phyloP scores from a whole-genome alignment of 2,329 filamentous ascomycete genomes.

The Blastomyces gilchristii region DNA sequence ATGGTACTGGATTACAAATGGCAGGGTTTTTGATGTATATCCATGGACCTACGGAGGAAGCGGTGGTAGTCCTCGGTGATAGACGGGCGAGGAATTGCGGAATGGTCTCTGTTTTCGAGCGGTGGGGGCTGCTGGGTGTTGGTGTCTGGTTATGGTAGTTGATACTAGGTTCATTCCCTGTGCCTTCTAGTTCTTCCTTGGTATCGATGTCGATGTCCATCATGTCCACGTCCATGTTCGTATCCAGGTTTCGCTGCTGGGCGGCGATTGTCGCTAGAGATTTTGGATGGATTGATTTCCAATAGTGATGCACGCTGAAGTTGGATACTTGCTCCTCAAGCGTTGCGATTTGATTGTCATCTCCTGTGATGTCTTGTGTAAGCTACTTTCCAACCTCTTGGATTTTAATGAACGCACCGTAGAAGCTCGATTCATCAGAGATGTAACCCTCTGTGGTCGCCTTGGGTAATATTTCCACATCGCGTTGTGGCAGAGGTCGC shows the following conservation, averaged over 20 bases:
- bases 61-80: slow-evolving; percentile 53
- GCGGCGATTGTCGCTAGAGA: slow-evolving; percentile 29
- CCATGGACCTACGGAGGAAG: slow-evolving; percentile 47
- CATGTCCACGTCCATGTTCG: not conserved
- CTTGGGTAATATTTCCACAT: not conserved
- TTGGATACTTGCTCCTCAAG: slow-evolving; percentile 43
- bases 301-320: slow-evolving; percentile 46
- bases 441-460: slow-evolving; percentile 17
- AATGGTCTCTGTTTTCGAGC: slow-evolving; percentile 57
- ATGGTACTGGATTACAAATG: slow-evolving; percentile 23
- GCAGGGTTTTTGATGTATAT: slow-evolving; percentile 61
- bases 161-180: slow-evolving; percentile 2
- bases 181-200: not conserved
- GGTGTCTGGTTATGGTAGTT: not conserved
- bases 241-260: slow-evolving; percentile 14
- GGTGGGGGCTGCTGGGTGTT: not conserved
- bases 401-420: slow-evolving; percentile 23
- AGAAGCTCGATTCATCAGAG: slow-evolving; percentile 37
- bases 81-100: slow-evolving; percentile 57
- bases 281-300: slow-evolving; percentile 26
- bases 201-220: not conserved
- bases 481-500: not conserved
- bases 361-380: slow-evolving; percentile 38
- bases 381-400: not conserved
- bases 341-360: slow-evolving; percentile 39